Percentiles rank a stretch among this genome's conserved stretches.
Evolutionary conservation across 148 eudicot species (phyloP).

Genomic region (Silene conica): DNA sequence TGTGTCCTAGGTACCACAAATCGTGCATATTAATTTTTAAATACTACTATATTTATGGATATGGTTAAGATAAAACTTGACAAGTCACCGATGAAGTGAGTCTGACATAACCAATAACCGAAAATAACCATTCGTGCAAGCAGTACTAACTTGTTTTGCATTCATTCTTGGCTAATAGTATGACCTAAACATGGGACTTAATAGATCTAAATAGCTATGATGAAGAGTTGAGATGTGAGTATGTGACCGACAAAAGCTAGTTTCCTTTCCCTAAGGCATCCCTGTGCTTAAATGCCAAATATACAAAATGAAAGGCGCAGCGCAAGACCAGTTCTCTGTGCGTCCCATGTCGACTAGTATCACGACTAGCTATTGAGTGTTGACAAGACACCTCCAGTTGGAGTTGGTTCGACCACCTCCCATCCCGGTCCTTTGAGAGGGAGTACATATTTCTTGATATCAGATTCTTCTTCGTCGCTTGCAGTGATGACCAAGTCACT

Average conservation of each 20-base stretch:
- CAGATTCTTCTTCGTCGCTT: constrained; percentile 25
- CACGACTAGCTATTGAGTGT: constrained; percentile 50
- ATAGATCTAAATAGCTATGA: no score
- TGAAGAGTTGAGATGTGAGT: neutral
- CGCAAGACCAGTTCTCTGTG: no score
- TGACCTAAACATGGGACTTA: constrained; percentile 14
- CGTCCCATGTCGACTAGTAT: constrained; percentile 1
- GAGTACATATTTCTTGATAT: constrained; percentile 27
- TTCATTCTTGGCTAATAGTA: no score
- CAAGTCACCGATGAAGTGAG: no score
- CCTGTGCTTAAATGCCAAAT: constrained; percentile 8
- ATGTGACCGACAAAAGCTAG: constrained; percentile 18
- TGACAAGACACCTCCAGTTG: constrained; percentile 74
- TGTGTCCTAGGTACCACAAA: no score
- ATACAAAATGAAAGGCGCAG: constrained; percentile 30
- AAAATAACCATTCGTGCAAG: no score
- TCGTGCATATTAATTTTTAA: no score
- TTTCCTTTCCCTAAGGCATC: constrained; percentile 22
- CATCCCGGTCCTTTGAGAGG: constrained; percentile 96
- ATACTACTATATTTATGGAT: no score
- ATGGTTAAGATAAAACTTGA: no score
- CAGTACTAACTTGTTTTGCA: no score
- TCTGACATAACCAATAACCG: no score
- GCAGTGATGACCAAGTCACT: constrained; percentile 45
- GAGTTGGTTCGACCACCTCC: constrained; percentile 84